Percentiles rank a stretch among this genome's conserved stretches.
Conservation (phyloP, 2,329 filamentous ascomycete genomes). For the Aspergillus ochraceoroseus region DNA sequence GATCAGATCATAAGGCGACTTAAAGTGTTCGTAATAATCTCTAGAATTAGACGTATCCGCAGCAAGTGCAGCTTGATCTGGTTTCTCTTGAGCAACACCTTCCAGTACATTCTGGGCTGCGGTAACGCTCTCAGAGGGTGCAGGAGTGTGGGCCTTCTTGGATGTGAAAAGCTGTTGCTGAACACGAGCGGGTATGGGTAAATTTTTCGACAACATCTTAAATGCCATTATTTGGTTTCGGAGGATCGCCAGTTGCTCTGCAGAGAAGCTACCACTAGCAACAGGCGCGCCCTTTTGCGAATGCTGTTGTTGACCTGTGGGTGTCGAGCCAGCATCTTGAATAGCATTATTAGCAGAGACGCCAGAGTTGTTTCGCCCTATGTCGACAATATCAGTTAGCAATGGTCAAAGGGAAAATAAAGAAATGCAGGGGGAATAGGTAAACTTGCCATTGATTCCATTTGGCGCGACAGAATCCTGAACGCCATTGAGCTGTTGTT, state of each 20-base stretch:
- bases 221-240: constrained; percentile 87
- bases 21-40: constrained; percentile 64
- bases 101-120: constrained; percentile 37
- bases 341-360: constrained; percentile 29
- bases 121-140: constrained; percentile 34
- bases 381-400: constrained; percentile 1
- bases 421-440: background rate
- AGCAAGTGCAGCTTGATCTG: constrained; percentile 30
- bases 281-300: constrained; percentile 29
- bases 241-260: constrained; percentile 72
- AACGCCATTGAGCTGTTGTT: constrained; percentile 46
- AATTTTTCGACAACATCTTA: constrained; percentile 81
- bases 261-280: constrained; percentile 60
- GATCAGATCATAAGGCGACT: constrained; percentile 62
- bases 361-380: constrained; percentile 37
- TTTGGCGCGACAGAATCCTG: constrained; percentile 33
- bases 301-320: constrained; percentile 22
- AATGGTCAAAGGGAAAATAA: background rate
- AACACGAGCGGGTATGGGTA: constrained; percentile 69
- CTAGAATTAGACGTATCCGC: constrained; percentile 30
- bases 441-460: constrained; percentile 40
- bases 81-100: constrained; percentile 35
- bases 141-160: constrained; percentile 38
- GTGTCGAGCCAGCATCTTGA: constrained; percentile 23
- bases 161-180: constrained; percentile 77